Evolutionary conservation across 1,284 basidiomycete genomes (phyloP).

Genomic region (Microbotryum lychnidis-dioicae): DNA sequence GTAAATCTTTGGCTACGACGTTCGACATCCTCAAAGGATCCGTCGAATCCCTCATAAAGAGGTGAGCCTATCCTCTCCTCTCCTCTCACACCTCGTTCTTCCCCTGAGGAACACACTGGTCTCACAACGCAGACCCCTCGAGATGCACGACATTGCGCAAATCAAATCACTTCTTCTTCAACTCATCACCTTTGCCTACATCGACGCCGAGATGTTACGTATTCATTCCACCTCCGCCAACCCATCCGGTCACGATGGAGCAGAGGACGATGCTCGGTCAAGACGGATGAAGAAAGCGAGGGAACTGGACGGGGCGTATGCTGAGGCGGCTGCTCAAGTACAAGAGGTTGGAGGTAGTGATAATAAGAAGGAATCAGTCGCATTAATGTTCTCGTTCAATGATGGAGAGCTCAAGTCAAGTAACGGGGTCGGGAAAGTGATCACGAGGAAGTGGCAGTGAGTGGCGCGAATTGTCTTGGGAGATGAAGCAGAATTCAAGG

Average conservation of each 20-base stretch:
- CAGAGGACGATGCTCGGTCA: slow-evolving; percentile 9
- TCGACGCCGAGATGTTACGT: slow-evolving; percentile 57
- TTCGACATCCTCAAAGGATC: slow-evolving; percentile 67
- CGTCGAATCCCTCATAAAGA: slow-evolving; percentile 66
- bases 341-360: slow-evolving; percentile 1
- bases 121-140: slow-evolving; percentile 56
- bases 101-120: slow-evolving; percentile 10
- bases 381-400: slow-evolving; percentile 42
- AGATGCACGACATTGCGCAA: slow-evolving; percentile 68
- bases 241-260: slow-evolving; percentile 4
- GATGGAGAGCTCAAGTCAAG: slow-evolving; percentile 41
- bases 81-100: not conserved
- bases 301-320: slow-evolving; percentile 35
- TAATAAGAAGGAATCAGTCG: slow-evolving; percentile 30
- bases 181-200: slow-evolving; percentile 72
- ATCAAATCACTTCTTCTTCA: slow-evolving; percentile 81
- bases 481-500: no score
- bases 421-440: slow-evolving; percentile 39
- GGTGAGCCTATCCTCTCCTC: slow-evolving; percentile 44
- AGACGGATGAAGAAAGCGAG: slow-evolving; percentile 31
- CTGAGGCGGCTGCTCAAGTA: slow-evolving; percentile 11
- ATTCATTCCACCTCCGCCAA: slow-evolving; percentile 47
- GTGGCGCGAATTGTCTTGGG: not conserved
- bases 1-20: slow-evolving; percentile 72
- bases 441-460: slow-evolving; percentile 28